Evolutionary conservation across 768 basidiomycete species (phyloP).

Genomic region (Clathrus columnatus): DNA sequence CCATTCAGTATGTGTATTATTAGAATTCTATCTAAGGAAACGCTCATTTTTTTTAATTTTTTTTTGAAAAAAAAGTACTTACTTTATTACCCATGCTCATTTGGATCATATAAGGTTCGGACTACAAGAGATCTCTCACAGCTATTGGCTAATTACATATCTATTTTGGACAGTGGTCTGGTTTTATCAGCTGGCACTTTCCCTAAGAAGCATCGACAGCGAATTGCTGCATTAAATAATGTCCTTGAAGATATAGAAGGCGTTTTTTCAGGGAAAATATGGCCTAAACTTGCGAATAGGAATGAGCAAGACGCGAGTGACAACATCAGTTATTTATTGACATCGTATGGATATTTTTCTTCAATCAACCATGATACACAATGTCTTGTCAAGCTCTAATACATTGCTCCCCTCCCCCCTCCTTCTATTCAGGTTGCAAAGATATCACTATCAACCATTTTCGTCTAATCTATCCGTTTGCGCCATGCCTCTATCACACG

Average conservation of each 20-base stretch:
- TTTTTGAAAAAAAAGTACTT: conserved; percentile 56
- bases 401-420: too few species aligned
- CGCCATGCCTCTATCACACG: conserved; percentile 66
- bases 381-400: background rate
- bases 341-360: conserved; percentile 36
- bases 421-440: conserved; percentile 35
- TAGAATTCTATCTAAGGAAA: background rate
- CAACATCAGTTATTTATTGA: conserved; percentile 51
- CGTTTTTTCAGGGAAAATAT: conserved; percentile 69
- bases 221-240: conserved; percentile 50
- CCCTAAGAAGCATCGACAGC: conserved; percentile 43
- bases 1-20: background rate
- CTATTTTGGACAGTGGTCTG: conserved; percentile 40
- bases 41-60: background rate
- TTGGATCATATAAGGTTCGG: conserved; percentile 62
- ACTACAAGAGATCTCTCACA: background rate
- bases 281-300: conserved; percentile 81
- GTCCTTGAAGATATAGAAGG: conserved; percentile 62
- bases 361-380: background rate
- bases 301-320: conserved; percentile 47
- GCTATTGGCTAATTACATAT: background rate
- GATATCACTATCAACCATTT: conserved; percentile 45
- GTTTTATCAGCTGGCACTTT: conserved; percentile 79
- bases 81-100: conserved; percentile 83
- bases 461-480: conserved; percentile 51